Conservation (phyloP, 352 stramenopile species). For the Phytophthora litchii region DNA sequence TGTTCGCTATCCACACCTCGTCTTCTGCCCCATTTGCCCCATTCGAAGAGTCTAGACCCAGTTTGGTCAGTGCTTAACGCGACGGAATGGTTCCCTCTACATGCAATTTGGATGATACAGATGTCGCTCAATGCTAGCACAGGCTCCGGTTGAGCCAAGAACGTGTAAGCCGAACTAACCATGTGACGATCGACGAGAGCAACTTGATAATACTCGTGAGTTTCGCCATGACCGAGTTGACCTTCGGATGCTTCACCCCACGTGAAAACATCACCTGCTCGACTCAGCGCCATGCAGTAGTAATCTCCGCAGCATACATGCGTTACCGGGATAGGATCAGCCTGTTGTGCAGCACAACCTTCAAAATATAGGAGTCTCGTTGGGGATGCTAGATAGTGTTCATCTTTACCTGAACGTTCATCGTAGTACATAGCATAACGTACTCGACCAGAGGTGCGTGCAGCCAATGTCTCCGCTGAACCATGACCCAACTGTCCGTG, state of each 20-base stretch:
- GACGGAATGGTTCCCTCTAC: constrained; percentile 62
- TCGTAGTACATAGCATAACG: constrained; percentile 60
- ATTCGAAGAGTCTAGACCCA: constrained; percentile 60
- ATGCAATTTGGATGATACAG: constrained; percentile 52
- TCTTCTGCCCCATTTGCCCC: constrained; percentile 74
- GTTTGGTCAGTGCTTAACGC: constrained; percentile 39
- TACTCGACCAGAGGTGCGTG: constrained; percentile 40
- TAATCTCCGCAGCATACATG: constrained; percentile 74
- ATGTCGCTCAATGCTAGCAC: constrained; percentile 56
- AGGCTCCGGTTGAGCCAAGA: constrained; percentile 61
- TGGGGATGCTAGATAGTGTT: constrained; percentile 50
- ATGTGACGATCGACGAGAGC: constrained; percentile 67
- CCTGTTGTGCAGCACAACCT: constrained; percentile 56
- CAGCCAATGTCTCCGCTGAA: constrained; percentile 47
- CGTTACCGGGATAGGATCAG: constrained; percentile 61
- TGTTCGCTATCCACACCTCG: constrained; percentile 58
- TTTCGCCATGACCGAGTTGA: constrained; percentile 69
- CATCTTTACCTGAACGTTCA: constrained; percentile 47
- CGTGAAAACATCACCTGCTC: constrained; percentile 71
- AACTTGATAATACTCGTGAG: constrained; percentile 59
- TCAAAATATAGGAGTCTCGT: constrained; percentile 71
- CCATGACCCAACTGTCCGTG: constrained; percentile 79
- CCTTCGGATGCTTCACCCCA: constrained; percentile 81
- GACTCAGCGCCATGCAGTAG: constrained; percentile 65
- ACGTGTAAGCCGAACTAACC: constrained; percentile 76